A percentile compares a stretch with the other conserved stretches of the same genome.
phyloP scores from a whole-genome alignment of 1,139 yeast species.

The Yamadazyma triangularis region DNA sequence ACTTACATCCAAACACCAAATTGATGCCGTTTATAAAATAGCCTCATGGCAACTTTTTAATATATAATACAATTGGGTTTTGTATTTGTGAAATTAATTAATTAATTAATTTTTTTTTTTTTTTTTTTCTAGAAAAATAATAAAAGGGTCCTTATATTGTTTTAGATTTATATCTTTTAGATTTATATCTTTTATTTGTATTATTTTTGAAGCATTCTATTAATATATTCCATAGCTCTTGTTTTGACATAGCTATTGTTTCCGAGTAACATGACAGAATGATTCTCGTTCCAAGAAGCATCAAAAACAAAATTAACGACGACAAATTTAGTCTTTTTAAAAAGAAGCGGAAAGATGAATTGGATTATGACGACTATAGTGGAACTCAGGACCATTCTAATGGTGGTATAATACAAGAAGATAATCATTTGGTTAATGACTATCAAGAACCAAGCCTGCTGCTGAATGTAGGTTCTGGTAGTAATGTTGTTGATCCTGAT shows the following conservation, averaged over 20 bases:
- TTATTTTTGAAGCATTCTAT: too few species aligned
- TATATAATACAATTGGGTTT: too few species aligned
- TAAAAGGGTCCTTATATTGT: too few species aligned
- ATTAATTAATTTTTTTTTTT: too few species aligned
- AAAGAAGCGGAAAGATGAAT: background rate
- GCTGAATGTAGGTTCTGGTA: background rate
- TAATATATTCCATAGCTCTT: too few species aligned
- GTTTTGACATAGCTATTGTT: background rate
- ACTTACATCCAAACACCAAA: background rate
- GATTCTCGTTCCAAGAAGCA: slow-evolving; percentile 1
- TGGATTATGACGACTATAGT: background rate
- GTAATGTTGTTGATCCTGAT: slow-evolving; percentile 4
- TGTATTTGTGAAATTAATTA: too few species aligned
- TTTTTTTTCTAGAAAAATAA: too few species aligned
- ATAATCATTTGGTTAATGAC: too few species aligned
- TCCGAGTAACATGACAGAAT: background rate
- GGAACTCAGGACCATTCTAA: background rate
- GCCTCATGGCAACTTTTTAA: too few species aligned
- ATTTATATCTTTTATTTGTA: too few species aligned
- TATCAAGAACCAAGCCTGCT: too few species aligned
- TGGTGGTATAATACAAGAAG: background rate
- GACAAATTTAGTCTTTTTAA: background rate
- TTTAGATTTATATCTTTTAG: too few species aligned
- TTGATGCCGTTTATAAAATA: background rate
- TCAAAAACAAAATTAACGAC: slow-evolving; percentile 1